These are phyloP conservation scores for Ceratobasidium sp. DNA, from an alignment of 1,284 basidiomycete species.

Conservation along the genomic window DNA sequence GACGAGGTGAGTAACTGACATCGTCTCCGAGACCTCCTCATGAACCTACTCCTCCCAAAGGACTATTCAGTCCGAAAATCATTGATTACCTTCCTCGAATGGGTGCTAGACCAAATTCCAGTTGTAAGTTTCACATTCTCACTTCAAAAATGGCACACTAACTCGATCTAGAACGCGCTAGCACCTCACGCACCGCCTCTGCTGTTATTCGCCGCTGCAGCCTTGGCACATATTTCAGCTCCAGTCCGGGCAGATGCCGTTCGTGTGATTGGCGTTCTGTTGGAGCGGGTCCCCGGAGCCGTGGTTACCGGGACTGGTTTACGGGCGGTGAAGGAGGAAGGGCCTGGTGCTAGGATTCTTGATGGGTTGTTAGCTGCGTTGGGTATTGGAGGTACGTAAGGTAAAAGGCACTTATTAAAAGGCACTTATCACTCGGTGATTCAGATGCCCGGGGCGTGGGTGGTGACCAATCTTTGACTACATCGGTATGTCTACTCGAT, in stretches of 20 bases:
- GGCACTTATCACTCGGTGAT: neutral
- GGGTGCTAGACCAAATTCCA: constrained; percentile 74
- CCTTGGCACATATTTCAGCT: constrained; percentile 93
- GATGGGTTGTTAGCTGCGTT: constrained; percentile 27
- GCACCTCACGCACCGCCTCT: constrained; percentile 74
- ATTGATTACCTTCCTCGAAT: constrained; percentile 57
- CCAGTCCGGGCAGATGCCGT: constrained; percentile 92
- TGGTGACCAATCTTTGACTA: constrained; percentile 9
- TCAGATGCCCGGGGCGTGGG: constrained; percentile 16
- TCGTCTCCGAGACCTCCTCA: constrained; percentile 35
- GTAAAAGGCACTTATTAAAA: neutral
- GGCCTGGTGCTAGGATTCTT: constrained; percentile 28
- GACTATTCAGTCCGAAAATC: constrained; percentile 55
- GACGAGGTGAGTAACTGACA: constrained; percentile 68
- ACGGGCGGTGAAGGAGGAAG: constrained; percentile 43
- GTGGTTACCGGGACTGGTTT: constrained; percentile 54
- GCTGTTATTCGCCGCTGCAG: constrained; percentile 86
- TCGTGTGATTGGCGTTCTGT: constrained; percentile 77
- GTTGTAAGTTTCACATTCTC: constrained; percentile 55
- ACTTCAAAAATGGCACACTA: constrained; percentile 35
- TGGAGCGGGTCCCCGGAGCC: constrained; percentile 72
- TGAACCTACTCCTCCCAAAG: constrained; percentile 50
- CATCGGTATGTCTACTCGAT: neutral
- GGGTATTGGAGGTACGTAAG: constrained; percentile 22
- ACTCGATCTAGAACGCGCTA: constrained; percentile 61